Evolutionary conservation across 129 eudicot species (phyloP).

Genomic region (Glebionis coronaria): DNA sequence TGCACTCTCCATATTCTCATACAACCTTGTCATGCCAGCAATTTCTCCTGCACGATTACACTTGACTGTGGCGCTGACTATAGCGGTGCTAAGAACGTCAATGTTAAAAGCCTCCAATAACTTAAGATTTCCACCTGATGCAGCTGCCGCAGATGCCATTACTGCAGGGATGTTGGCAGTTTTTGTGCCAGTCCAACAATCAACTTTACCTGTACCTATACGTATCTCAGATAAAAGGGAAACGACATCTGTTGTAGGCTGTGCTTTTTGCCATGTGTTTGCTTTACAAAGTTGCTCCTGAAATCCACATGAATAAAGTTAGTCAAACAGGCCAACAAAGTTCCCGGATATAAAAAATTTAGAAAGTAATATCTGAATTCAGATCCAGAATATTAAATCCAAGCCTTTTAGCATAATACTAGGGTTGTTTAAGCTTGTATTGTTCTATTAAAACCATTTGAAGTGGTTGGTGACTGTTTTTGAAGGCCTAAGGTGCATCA

Average conservation of each 20-base stretch:
- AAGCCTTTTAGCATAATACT: too few species aligned
- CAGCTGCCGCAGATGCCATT: constrained; percentile 99
- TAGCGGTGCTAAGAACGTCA: constrained; percentile 93
- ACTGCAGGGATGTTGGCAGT: constrained; percentile 98
- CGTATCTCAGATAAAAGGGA: constrained; percentile 91
- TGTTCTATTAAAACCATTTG: too few species aligned
- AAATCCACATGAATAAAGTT: constrained; percentile 6
- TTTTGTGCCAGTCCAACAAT: constrained; percentile 83
- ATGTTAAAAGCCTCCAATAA: constrained; percentile 74
- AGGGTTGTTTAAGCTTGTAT: too few species aligned
- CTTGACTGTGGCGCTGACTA: constrained; percentile 92
- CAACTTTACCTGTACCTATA: constrained; percentile 86
- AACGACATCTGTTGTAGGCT: constrained; percentile 91
- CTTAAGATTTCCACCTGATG: constrained; percentile 89
- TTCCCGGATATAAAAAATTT: too few species aligned
- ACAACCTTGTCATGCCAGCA: constrained; percentile 97
- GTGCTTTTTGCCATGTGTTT: constrained; percentile 79
- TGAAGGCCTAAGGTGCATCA: too few species aligned
- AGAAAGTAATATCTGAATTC: too few species aligned
- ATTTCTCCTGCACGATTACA: constrained; percentile 98
- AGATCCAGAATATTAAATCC: too few species aligned
- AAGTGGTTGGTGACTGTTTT: too few species aligned
- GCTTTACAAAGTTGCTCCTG: constrained; percentile 98
- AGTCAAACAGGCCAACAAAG: constrained; percentile 1
- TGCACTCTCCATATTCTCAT: constrained; percentile 68